Evolutionary conservation across 116 monocot species (phyloP), one percentile per base, ranked within the genome.

Genomic region (Thalassia testudinum): DNA sequence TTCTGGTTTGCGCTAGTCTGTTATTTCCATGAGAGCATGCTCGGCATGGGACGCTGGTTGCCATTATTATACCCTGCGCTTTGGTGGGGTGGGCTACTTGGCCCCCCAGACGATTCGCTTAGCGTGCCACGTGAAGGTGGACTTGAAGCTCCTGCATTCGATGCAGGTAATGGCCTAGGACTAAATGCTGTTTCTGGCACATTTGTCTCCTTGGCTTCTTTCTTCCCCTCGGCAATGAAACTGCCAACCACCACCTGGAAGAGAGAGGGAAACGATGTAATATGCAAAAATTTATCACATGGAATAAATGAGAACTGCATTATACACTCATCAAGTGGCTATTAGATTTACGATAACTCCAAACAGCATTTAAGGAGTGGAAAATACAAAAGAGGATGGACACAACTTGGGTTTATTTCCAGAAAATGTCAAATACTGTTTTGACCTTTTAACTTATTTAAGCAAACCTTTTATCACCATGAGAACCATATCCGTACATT

Each of bases 101-200:
- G 70, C 14, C 84, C 85, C 17, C 90, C 85, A 0, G 84, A 84
- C 0, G 91, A 85, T 42, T 85, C 91, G 24, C 91, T 81, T 26
- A 72, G 48, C 70, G 84, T 78, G 26, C 90, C 90, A 23, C 77
- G 73, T 0, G 90, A 83, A 1, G 79, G 71, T 16, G 88, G 75
- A 38, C 88, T 83, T 37, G 63, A 50, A 0, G 69, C 59, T 0
- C 77, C 83, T 15, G 24, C 20, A n/a, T 19, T 27, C 1, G 24
- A 5, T 1, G 21, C 21, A 26, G 59, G 12, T n/a, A 40, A 19
- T 21, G 34, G 22, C 24, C 25, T 50, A 19, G 14, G 19, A 49
- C 37, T 44, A 0, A 65, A 56, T 53, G 59, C 12, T 25, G 68
- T 72, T 12, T 83, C 83, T 27, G 62, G 21, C 30, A 52, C 40